Base-by-base conservation (phyloP, 352 stramenopile species). In the Globisporangium ultimum region DNA sequence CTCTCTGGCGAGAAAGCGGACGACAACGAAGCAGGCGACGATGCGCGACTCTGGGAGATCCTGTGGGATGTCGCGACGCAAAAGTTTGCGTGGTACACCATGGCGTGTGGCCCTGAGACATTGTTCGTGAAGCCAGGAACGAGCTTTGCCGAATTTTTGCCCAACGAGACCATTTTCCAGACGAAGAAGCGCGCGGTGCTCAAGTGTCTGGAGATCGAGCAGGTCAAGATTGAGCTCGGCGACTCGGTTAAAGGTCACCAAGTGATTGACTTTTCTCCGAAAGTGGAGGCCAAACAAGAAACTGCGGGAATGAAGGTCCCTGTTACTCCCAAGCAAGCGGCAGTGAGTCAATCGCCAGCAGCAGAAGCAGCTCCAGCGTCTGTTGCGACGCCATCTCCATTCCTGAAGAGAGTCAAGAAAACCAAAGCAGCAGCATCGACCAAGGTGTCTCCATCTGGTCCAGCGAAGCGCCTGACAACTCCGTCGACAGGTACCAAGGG, bases 141-240 rank as follows among this genome's bases (percentile, higher is more conserved):
- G 18, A 67, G 72, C 45, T 92, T 92, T 53, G 67, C 80, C 53
- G 68, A 82, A 36, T 89, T 92, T 50, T 63, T 68, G 53, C 83
- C 83, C 14, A 92, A 92, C 57, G 80, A 88, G 48, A 92, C 83
- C 10, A 87, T 92, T 52, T 92, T 92, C 72, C 80, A 90, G 70
- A 82, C 55, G 50, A 89, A 90, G 67, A 88, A 89, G 63, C 72
- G 69, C 28, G 80, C 83, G 8, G 77, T 90, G 20, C 61, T 89
- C 53, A 81, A 89, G 61, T 87, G 76, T 58, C 56, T 92, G 54
- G 68, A 73, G 13, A 43, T 69, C 9, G 70, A 84, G 46, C 66
- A 82, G 11, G 70, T 85, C 32, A 64, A 65, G 13, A 77, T 92
- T 41, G 65, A 76, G 32, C 74, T 92, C 13, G 80, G 83, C 11